Evolutionary conservation across 768 basidiomycete species (phyloP), one percentile per base, ranked within the genome.

Genomic region (Phaeotremella fagi): DNA sequence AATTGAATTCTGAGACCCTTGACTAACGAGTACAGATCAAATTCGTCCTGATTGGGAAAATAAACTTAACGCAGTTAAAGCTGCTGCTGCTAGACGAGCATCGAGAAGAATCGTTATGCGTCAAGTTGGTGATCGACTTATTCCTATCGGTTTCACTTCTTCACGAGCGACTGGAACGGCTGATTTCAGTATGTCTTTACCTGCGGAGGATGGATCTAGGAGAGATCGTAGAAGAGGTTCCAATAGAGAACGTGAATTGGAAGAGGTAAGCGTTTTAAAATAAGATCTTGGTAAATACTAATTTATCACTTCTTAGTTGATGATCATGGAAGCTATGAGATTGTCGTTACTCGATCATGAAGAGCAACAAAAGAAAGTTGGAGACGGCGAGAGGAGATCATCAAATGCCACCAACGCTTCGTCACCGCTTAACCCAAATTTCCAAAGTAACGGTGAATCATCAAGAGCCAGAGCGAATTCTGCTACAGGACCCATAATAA

Each of bases 251-350:
- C 86, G 87, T 73, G 91, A 94, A 76, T 74, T 94, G 50, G 91
- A 92, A 79, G 91, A 94, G 80, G 90, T 90, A 66, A 68, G 82
- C 72, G 50, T 24, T 27, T 24, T 20, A 3, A 1, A 29, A 14
- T 35, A n/a, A n/a, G n/a, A n/a, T n/a, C n/a, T n/a, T n/a, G n/a
- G n/a, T n/a, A n/a, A n/a, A n/a, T n/a, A n/a, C n/a, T n/a, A n/a
- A n/a, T n/a, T n/a, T n/a, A n/a, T n/a, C n/a, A 24, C 18, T 24
- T 31, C 38, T 20, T 59, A 99, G 90, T 77, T 99, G 38, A 97
- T 98, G 94, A 79, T 99, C 50, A 92, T 92, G 88, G 95, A 98
- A 76, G 95, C 95, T 3, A 98, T 99, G 91, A 83, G 94, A 50
- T 77, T 95, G 52, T 95, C 90, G 24, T 78, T 97, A 60, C 72